Percentiles rank a stretch among this genome's conserved stretches.
Conservation (phyloP, 768 basidiomycete genomes). For the Lactarius akahatsu region DNA sequence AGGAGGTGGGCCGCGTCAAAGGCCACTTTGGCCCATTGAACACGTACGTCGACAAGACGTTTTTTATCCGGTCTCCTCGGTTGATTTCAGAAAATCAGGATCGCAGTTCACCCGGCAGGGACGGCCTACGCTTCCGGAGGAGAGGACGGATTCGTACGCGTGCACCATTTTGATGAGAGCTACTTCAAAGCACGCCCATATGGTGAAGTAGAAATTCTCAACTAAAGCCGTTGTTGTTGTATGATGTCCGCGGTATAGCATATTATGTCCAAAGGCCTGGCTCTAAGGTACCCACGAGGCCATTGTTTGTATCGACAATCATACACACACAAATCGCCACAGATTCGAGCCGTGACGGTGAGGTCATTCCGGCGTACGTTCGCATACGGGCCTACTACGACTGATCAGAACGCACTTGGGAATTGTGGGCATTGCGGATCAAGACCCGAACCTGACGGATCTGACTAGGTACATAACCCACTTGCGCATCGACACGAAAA, state of each 20-base stretch:
- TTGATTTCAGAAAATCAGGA: slow-evolving; percentile 45
- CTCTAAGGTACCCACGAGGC: too few relatives aligned
- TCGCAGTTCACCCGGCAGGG: slow-evolving; percentile 89
- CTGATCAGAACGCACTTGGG: too few relatives aligned
- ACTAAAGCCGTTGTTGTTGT: slow-evolving; percentile 37
- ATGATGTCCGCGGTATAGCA: not conserved
- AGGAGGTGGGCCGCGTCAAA: slow-evolving; percentile 95
- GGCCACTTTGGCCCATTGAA: slow-evolving; percentile 97
- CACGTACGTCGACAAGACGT: slow-evolving; percentile 61
- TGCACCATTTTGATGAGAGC: slow-evolving; percentile 91
- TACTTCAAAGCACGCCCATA: slow-evolving; percentile 93
- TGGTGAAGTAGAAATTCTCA: slow-evolving; percentile 79
- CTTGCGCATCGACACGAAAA: too few relatives aligned
- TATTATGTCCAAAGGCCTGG: not conserved
- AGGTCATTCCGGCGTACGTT: too few relatives aligned
- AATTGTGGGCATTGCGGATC: too few relatives aligned
- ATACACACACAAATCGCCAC: too few relatives aligned
- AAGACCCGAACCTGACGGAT: too few relatives aligned
- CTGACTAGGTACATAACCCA: too few relatives aligned
- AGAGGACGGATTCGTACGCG: slow-evolving; percentile 93
- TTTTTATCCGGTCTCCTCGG: slow-evolving; percentile 20
- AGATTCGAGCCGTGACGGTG: too few relatives aligned
- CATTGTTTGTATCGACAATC: too few relatives aligned
- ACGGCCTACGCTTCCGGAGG: slow-evolving; percentile 90
- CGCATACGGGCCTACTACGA: too few relatives aligned